Evolutionary conservation across 805 yeast genomes (phyloP), one percentile per base, ranked within the genome.

Genomic region (Candida vartiovaarae): DNA sequence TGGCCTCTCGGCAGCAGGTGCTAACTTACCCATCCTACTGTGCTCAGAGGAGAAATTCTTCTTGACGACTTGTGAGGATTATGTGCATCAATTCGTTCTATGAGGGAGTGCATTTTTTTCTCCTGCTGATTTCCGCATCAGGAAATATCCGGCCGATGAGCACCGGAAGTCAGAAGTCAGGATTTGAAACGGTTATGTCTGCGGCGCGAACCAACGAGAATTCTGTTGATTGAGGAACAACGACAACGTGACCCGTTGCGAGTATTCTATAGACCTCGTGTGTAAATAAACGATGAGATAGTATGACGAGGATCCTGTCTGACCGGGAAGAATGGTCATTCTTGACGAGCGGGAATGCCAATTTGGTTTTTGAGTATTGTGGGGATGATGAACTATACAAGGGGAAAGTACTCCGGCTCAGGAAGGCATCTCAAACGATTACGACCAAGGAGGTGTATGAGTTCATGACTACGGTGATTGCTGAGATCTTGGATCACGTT

Each of bases 331-430:
- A 52, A 0, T 75, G 81, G 81, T 46, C 36, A 15, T 71, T 65
- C 49, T 70, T 67, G 48, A 72, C 73, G 8, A 66, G 66, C 44
- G 80, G 81, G 8, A 68, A 66, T 43, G 81, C 80, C 37, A 76
- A 76, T 50, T 59, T 70, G 8, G 56, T 76, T 9, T 71, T 66
- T 51, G 53, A 58, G 34, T 72, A 73, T 47, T 49, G 47, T 3
- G 76, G 76, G 2, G 33, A 48, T 20, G 58, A 62, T 44, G 65
- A 57, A n/a, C 50, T 52, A 11, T 56, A 64, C 23, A 52, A 55
- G 34, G 63, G 39, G 54, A 47, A 39, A n/a, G 66, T 59, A 49
- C 61, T 51, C 54, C 58, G 58, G 36, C 49, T 62, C 56, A 63
- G 57, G 57, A 64, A 50, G 57, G 60, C 45, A 3, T 32, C 32